Evolutionary conservation across 2,329 filamentous ascomycete species (phyloP).

Genomic region (Cordyceps tenuipes): DNA sequence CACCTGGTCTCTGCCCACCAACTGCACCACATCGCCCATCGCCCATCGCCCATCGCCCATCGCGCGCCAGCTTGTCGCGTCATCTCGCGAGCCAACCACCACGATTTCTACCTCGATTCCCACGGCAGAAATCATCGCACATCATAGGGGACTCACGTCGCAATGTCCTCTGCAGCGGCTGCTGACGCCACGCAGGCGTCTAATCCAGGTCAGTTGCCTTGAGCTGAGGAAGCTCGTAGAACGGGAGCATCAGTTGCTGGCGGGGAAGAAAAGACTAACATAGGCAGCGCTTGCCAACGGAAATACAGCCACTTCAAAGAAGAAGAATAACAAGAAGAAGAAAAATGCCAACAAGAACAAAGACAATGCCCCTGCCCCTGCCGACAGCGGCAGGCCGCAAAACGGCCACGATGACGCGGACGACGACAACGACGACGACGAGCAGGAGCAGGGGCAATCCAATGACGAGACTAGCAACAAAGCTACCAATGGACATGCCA

Average conservation of each 20-base stretch:
- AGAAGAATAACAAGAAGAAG: slow-evolving; percentile 53
- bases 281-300: slow-evolving; percentile 14
- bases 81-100: neutral
- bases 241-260: neutral
- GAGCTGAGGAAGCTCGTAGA: neutral
- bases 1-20: neutral
- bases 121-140: slow-evolving; percentile 13
- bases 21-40: neutral
- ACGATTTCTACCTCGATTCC: slow-evolving; percentile 18
- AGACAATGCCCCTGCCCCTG: slow-evolving; percentile 27
- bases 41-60: neutral
- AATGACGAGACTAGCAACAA: slow-evolving; percentile 20
- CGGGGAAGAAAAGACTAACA: slow-evolving; percentile 10
- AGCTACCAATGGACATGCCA: slow-evolving; percentile 38
- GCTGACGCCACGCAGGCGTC: slow-evolving; percentile 27
- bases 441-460: slow-evolving; percentile 37
- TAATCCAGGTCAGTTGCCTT: slow-evolving; percentile 27
- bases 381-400: slow-evolving; percentile 25
- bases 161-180: slow-evolving; percentile 33
- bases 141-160: neutral
- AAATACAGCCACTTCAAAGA: slow-evolving; percentile 35
- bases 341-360: slow-evolving; percentile 45
- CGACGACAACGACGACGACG: slow-evolving; percentile 33
- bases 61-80: slow-evolving; percentile 9
- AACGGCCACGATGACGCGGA: slow-evolving; percentile 28